A percentile compares a stretch with the other conserved stretches of the same genome.
Conservation (phyloP, 495 filamentous ascomycete genomes). For the Hypomontagnella monticulosa region DNA sequence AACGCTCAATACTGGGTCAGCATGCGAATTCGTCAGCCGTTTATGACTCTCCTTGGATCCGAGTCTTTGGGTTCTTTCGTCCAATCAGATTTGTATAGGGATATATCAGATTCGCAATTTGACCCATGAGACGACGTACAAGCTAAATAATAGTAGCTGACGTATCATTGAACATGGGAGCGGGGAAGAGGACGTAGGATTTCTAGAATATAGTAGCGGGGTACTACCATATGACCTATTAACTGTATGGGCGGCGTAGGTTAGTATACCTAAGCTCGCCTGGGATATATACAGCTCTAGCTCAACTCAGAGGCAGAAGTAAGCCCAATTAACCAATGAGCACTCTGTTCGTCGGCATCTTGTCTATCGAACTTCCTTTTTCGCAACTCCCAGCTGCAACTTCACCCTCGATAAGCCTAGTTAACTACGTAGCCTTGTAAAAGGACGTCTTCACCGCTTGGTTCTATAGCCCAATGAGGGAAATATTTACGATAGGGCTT, state of each 20-base stretch:
- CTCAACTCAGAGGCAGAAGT: neutral
- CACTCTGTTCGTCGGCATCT: neutral
- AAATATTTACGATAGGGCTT: conserved; percentile 30
- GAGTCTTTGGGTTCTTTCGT: conserved; percentile 6
- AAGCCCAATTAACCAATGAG: conserved; percentile 19
- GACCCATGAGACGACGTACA: conserved; percentile 13
- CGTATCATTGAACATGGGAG: conserved; percentile 21
- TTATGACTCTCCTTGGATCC: conserved; percentile 7
- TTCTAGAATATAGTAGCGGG: conserved; percentile 13
- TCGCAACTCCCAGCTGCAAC: conserved; percentile 15
- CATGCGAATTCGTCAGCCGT: conserved; percentile 9
- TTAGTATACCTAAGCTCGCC: conserved; percentile 3
- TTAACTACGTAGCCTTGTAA: conserved; percentile 6
- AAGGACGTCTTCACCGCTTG: conserved; percentile 22
- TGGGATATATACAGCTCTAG: conserved; percentile 1
- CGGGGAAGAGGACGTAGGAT: conserved; percentile 28
- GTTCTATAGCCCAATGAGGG: conserved; percentile 18
- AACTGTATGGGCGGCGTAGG: neutral
- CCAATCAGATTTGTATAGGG: conserved; percentile 31
- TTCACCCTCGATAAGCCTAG: conserved; percentile 8
- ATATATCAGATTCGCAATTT: conserved; percentile 26
- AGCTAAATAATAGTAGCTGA: conserved; percentile 9
- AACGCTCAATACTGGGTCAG: neutral
- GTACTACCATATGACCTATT: conserved; percentile 14
- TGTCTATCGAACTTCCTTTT: conserved; percentile 36